These are phyloP conservation scores for Collybia nuda DNA, from an alignment of 768 basidiomycete genomes.

Conservation along the genomic window DNA sequence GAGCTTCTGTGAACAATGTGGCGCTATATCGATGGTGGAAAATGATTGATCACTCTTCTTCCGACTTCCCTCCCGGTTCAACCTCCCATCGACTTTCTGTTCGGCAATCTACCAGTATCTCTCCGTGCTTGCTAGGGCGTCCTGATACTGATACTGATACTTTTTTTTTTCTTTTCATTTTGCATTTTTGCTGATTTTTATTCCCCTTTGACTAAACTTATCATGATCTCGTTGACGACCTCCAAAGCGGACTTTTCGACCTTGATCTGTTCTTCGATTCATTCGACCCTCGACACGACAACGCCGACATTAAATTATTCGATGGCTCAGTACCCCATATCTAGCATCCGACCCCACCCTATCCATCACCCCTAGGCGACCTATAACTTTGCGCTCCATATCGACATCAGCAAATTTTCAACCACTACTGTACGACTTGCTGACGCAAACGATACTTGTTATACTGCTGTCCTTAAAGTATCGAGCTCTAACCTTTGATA, in stretches of 20 bases:
- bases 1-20: slow-evolving; percentile 87
- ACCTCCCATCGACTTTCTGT: not conserved
- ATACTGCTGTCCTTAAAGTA: slow-evolving; percentile 6
- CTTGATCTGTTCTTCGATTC: slow-evolving; percentile 7
- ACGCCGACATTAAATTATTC: not conserved
- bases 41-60: slow-evolving; percentile 45
- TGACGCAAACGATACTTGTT: slow-evolving; percentile 1
- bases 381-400: slow-evolving; percentile 5
- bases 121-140: not conserved
- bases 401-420: slow-evolving; percentile 1
- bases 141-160: slow-evolving; percentile 3
- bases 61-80: not conserved
- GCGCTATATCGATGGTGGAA: slow-evolving; percentile 87
- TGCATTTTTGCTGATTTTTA: slow-evolving; percentile 18
- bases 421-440: slow-evolving; percentile 7
- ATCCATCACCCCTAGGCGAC: slow-evolving; percentile 20
- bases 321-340: slow-evolving; percentile 14
- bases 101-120: too few species aligned
- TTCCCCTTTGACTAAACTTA: slow-evolving; percentile 8
- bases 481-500: slow-evolving; percentile 5
- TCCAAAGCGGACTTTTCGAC: not conserved
- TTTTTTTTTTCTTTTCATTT: slow-evolving; percentile 8
- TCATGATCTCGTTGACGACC: slow-evolving; percentile 1
- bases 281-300: slow-evolving; percentile 1
- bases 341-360: slow-evolving; percentile 18